These are phyloP conservation scores for Lecanicillium sp. DNA, from an alignment of 2,329 filamentous ascomycete genomes.

Conservation along the genomic window DNA sequence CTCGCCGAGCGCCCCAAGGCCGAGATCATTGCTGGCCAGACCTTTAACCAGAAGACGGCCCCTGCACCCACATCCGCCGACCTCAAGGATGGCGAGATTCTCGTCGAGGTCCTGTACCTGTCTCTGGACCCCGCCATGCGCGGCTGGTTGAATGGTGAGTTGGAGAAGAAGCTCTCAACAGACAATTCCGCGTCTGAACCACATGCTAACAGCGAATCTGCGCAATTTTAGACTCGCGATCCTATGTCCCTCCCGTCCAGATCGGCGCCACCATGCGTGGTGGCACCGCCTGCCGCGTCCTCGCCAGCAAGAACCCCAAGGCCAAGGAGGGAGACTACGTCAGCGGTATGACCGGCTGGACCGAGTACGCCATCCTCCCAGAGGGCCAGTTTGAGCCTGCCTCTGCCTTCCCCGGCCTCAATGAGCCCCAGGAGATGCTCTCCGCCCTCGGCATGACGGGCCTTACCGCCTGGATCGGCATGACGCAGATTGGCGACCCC, in stretches of 20 bases:
- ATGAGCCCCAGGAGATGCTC: conserved; percentile 49
- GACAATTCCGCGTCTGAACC: no score
- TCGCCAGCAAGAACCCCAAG: conserved; percentile 49
- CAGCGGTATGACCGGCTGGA: conserved; percentile 52
- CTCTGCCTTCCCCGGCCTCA: conserved; percentile 30
- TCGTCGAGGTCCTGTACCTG: conserved; percentile 55
- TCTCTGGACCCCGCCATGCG: conserved; percentile 72
- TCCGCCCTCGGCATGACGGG: conserved; percentile 60
- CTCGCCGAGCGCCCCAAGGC: conserved; percentile 56
- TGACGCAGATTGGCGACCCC: conserved; percentile 59
- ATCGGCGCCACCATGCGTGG: conserved; percentile 65
- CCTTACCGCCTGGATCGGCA: conserved; percentile 69
- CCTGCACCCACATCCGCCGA: conserved; percentile 43
- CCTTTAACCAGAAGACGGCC: conserved; percentile 48
- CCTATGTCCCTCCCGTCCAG: conserved; percentile 62
- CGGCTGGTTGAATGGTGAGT: conserved; percentile 56
- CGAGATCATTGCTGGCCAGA: conserved; percentile 56
- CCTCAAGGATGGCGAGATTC: conserved; percentile 56
- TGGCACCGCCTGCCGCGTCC: conserved; percentile 48
- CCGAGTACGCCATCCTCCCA: conserved; percentile 52
- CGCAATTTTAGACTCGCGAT: conserved; percentile 29
- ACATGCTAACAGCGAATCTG: no score
- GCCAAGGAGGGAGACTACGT: conserved; percentile 53
- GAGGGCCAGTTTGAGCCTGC: conserved; percentile 41
- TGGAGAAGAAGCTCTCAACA: no score